A percentile compares a stretch with the other conserved stretches of the same genome.
phyloP scores from a whole-genome alignment of 257 asterid genomes.

The Scutellaria baicalensis region DNA sequence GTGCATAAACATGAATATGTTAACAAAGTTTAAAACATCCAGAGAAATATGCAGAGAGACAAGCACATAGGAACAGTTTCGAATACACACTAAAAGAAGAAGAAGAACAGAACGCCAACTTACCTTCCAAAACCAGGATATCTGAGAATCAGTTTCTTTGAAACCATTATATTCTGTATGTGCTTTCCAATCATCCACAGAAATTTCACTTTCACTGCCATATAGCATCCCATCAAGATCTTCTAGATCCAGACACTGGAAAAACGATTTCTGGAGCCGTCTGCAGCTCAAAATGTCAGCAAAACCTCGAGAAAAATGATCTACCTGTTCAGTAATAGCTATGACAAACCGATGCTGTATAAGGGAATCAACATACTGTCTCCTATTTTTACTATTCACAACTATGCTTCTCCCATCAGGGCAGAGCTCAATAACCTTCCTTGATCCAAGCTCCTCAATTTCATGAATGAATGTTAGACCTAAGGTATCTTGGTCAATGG shows the following conservation, averaged over 20 bases:
- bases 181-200: slow-evolving; percentile 90
- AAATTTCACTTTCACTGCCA: slow-evolving; percentile 74
- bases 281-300: slow-evolving; percentile 44
- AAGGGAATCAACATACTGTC: slow-evolving; percentile 64
- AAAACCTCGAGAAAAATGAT: slow-evolving; percentile 66
- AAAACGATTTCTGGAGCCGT: slow-evolving; percentile 46
- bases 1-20: neutral
- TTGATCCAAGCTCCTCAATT: slow-evolving; percentile 73
- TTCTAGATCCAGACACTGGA: slow-evolving; percentile 59
- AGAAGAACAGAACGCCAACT: neutral
- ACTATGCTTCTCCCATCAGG: slow-evolving; percentile 48
- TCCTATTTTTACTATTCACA: slow-evolving; percentile 77
- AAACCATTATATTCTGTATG: slow-evolving; percentile 83
- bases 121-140: slow-evolving; percentile 98
- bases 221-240: slow-evolving; percentile 81
- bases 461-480: slow-evolving; percentile 82
- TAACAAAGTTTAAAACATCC: neutral
- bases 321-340: slow-evolving; percentile 61
- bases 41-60: neutral
- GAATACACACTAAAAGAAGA: neutral
- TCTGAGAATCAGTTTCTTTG: slow-evolving; percentile 65
- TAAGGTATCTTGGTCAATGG: slow-evolving; percentile 77
- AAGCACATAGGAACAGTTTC: neutral
- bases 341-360: slow-evolving; percentile 65
- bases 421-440: slow-evolving; percentile 72